Evolutionary conservation across 345 rosid genomes (phyloP).

Genomic region (Aquilaria yunnanensis): DNA sequence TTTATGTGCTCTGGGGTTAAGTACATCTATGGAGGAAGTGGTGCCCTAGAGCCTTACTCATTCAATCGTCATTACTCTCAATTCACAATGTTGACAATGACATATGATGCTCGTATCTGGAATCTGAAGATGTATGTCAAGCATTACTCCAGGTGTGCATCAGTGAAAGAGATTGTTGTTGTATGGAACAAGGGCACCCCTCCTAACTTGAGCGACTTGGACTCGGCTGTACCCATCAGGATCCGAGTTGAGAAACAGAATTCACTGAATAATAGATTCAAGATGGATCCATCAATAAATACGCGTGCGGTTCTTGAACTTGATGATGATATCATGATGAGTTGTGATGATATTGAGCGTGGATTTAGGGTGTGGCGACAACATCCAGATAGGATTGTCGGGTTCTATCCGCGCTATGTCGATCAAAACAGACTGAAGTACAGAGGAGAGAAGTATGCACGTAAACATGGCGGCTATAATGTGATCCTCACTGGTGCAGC

Average conservation of each 20-base stretch:
- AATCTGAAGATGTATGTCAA: conserved; percentile 86
- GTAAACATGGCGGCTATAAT: conserved; percentile 67
- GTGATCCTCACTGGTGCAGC: conserved; percentile 98
- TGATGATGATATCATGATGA: conserved; percentile 96
- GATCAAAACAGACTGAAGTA: conserved; percentile 53
- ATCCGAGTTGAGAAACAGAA: conserved; percentile 66
- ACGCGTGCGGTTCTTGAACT: conserved; percentile 89
- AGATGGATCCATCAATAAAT: conserved; percentile 54
- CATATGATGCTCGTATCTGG: conserved; percentile 97
- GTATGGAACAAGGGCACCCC: conserved; percentile 96
- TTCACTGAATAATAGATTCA: conserved; percentile 86
- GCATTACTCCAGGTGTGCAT: conserved; percentile 91
- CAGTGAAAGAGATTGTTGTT: conserved; percentile 85
- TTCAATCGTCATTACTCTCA: conserved; percentile 71
- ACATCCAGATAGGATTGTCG: conserved; percentile 78
- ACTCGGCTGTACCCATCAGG: conserved; percentile 85
- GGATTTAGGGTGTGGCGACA: conserved; percentile 90
- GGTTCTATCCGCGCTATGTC: conserved; percentile 79
- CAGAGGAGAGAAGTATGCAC: conserved; percentile 71
- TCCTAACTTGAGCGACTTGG: conserved; percentile 54
- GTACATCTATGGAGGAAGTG: conserved; percentile 74
- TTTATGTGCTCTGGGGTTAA: conserved; percentile 49
- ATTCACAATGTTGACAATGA: conserved; percentile 90
- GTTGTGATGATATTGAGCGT: conserved; percentile 71
- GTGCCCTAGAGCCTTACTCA: conserved; percentile 62